A percentile compares a stretch with the other conserved stretches of the same genome.
phyloP scores from a whole-genome alignment of 495 filamentous ascomycete genomes.

The Neurospora intermedia region DNA sequence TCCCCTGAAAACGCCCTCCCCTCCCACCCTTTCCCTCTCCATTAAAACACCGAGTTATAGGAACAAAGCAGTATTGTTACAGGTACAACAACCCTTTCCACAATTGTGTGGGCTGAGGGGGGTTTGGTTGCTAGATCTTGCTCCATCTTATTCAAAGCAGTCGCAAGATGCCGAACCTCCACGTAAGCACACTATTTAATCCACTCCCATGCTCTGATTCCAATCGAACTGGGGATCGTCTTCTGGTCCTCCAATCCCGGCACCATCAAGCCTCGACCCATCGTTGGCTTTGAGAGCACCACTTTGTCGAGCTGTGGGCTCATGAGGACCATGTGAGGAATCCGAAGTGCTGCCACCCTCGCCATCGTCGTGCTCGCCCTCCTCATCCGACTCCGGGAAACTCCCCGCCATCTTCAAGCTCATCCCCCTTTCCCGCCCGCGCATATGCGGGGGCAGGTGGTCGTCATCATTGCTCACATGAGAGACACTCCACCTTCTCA shows the following conservation, averaged over 20 bases:
- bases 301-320: not conserved
- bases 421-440: not conserved
- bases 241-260: not conserved
- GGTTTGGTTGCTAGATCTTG: not conserved
- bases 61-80: not conserved
- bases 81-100: not conserved
- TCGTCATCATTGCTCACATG: not conserved
- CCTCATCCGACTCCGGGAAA: constrained; percentile 18
- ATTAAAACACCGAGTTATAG: not conserved
- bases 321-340: not conserved
- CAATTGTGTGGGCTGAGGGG: not conserved
- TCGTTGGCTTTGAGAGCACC: not conserved
- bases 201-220: constrained; percentile 24
- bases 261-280: not conserved
- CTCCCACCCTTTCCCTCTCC: not conserved
- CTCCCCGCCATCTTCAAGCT: constrained; percentile 17
- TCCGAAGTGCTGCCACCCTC: not conserved
- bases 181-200: constrained; percentile 10
- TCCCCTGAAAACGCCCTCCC: not conserved
- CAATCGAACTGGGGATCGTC: constrained; percentile 6
- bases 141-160: not conserved
- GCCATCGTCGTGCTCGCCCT: constrained; percentile 1
- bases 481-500: not conserved
- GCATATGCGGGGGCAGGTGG: not conserved
- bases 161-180: not conserved